Percentiles rank a stretch among this genome's conserved stretches.
phyloP scores from a whole-genome alignment of 306 rosid genomes.

The Dryas alaskensis region DNA sequence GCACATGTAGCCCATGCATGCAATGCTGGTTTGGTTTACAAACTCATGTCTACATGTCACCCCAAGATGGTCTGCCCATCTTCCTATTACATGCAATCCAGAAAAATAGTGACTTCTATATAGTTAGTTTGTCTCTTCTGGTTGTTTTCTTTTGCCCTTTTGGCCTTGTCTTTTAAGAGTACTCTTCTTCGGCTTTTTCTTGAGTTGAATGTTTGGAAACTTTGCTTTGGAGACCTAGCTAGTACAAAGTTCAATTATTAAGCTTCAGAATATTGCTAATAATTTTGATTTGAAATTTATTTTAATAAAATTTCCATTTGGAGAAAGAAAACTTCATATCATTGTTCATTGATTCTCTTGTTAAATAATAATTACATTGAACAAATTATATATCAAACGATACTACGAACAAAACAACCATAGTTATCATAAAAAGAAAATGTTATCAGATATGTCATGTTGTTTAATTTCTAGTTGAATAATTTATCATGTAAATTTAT shows the following conservation, averaged over 20 bases:
- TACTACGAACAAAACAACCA: too few species aligned
- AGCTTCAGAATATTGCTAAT: neutral
- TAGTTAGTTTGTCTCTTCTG: conserved; percentile 11
- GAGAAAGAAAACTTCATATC: neutral
- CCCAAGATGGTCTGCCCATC: conserved; percentile 28
- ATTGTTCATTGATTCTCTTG: too few species aligned
- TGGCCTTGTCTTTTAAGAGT: conserved; percentile 16
- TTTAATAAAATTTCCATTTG: too few species aligned
- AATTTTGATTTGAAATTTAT: too few species aligned
- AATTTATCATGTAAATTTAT: too few species aligned
- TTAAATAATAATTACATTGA: too few species aligned
- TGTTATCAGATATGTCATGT: too few species aligned
- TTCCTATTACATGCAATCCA: conserved; percentile 16
- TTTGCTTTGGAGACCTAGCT: neutral
- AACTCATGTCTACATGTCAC: conserved; percentile 31
- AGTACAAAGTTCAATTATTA: neutral
- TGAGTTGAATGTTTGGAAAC: neutral
- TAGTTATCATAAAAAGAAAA: too few species aligned
- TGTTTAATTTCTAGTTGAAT: too few species aligned
- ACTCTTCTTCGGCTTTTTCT: neutral
- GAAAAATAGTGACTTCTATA: conserved; percentile 22
- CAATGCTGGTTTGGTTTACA: conserved; percentile 27
- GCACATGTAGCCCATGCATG: conserved; percentile 49
- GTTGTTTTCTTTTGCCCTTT: conserved; percentile 7
- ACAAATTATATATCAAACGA: too few species aligned